Evolutionary conservation across 495 filamentous ascomycete genomes (phyloP).

Genomic region (Aspergillus taichungensis): DNA sequence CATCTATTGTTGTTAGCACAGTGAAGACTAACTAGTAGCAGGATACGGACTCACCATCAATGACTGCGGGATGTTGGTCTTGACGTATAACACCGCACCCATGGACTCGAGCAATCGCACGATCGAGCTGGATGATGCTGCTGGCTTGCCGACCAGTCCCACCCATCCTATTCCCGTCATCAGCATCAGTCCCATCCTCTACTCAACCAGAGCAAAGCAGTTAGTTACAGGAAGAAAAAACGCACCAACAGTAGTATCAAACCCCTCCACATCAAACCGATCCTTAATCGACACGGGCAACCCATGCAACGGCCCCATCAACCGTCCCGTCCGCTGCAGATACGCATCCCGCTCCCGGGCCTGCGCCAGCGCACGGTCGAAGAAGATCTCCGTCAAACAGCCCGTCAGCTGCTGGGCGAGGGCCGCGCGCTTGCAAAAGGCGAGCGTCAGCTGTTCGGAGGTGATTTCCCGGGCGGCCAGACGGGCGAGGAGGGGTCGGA

Average conservation of each 20-base stretch:
- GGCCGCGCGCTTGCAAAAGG: constrained; percentile 51
- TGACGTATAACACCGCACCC: constrained; percentile 50
- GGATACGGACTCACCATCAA: constrained; percentile 28
- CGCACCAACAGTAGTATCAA: constrained; percentile 40
- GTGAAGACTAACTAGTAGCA: not conserved
- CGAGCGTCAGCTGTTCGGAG: constrained; percentile 40
- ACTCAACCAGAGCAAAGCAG: not conserved
- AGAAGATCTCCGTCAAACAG: constrained; percentile 60
- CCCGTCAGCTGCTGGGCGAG: constrained; percentile 50
- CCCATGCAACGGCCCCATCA: constrained; percentile 56
- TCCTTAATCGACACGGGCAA: constrained; percentile 64
- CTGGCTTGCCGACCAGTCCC: constrained; percentile 26
- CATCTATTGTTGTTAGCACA: constrained; percentile 33
- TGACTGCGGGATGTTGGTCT: constrained; percentile 52
- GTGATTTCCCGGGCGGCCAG: constrained; percentile 38
- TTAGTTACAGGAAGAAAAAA: not conserved
- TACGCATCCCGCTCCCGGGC: constrained; percentile 36
- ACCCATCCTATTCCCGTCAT: constrained; percentile 26
- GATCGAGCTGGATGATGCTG: constrained; percentile 19
- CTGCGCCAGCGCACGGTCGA: constrained; percentile 34
- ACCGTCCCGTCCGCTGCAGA: constrained; percentile 28
- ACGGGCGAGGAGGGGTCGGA: constrained; percentile 31
- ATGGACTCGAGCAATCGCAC: constrained; percentile 23
- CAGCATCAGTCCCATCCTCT: not conserved
- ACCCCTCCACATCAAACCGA: constrained; percentile 49